Base-by-base conservation (phyloP, 176 grass and related monocot species). In the Saccharum spontaneum region DNA sequence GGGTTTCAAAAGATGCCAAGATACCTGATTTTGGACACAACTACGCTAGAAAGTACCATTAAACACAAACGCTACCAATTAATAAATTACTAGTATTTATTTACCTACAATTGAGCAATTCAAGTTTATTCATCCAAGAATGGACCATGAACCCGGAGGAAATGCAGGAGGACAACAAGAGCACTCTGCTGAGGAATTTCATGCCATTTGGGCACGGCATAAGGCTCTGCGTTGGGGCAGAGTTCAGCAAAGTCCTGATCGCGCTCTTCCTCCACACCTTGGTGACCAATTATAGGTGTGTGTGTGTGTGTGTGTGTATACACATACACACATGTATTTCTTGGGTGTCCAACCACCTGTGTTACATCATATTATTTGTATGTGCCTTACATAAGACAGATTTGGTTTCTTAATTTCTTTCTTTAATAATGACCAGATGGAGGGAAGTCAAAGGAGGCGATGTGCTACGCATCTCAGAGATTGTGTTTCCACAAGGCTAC, bases 401-500 rank as follows among this genome's bases (percentile, higher is more conserved):
- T 55, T 55, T 55, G 17, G 52, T 55, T 55, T 22, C 18, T 55
- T 55, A 55, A 55, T 55, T 55, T 55, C 6, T 55, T 8, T 55
- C 52, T 55, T 55, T 55, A 6, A 8, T 55, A 7, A 5, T 26
- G 15, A 28, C 2, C 40, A 83, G 81, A n/a, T 83, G 81, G 81
- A 83, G 38, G 50, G 81, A 83, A 57, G 62, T 83, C 24, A 83
- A 74, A 63, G 69, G 81, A 62, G 81, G 81, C 1, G 39, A 83
- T 2, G 69, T 83, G 1, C 6, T 73, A 34, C 39, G 81, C 18
- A 20, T 83, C 17, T 46, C 69, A 38, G 81, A 74, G 39, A 62
- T 48, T 10, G 28, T 83, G 40, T 74, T 83, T 10, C 69, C 81
- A 2, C n/a, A 83, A 31, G 69, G 81, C 16, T 83, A 83, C 14